These are phyloP conservation scores for Rhodotorula kratochvilovae DNA, from an alignment of 768 basidiomycete genomes.

Conservation along the genomic window DNA sequence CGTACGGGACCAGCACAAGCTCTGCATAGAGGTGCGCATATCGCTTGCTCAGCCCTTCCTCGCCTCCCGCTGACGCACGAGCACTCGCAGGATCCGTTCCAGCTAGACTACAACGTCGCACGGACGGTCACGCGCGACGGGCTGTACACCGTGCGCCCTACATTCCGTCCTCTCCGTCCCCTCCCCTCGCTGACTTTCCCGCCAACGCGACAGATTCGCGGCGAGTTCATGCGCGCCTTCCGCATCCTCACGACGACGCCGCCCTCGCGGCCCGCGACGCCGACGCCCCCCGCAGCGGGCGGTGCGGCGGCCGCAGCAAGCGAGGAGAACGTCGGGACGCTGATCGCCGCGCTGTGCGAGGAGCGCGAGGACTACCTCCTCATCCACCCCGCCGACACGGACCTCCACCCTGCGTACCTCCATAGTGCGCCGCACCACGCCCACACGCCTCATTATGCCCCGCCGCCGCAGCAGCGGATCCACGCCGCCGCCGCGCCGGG, in stretches of 20 bases:
- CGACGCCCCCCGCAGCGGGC: too few species aligned
- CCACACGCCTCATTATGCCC: background rate
- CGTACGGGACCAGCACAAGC: conserved; percentile 75
- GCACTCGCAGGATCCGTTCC: conserved; percentile 75
- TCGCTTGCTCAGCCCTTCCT: background rate
- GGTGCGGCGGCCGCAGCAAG: too few species aligned
- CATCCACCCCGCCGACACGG: conserved; percentile 30
- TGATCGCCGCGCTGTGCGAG: conserved; percentile 80
- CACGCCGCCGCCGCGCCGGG: background rate
- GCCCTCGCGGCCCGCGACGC: conserved; percentile 62
- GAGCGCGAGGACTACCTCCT: conserved; percentile 63
- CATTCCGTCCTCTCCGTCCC: background rate
- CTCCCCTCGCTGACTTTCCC: background rate
- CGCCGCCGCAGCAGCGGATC: conserved; percentile 11
- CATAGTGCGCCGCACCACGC: too few species aligned
- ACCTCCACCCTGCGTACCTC: conserved; percentile 4
- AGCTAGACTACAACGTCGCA: conserved; percentile 91
- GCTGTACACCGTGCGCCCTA: conserved; percentile 73
- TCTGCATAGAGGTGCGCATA: conserved; percentile 80
- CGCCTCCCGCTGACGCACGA: background rate
- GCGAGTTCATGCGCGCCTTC: conserved; percentile 95
- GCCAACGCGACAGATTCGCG: conserved; percentile 66
- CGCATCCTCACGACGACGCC: conserved; percentile 65
- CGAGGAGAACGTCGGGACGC: conserved; percentile 51
- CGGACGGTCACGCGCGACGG: conserved; percentile 95